A percentile compares a stretch with the other conserved stretches of the same genome.
These are phyloP conservation scores for Mimosa pudica DNA, from an alignment of 306 rosid species.

Conservation along the genomic window DNA sequence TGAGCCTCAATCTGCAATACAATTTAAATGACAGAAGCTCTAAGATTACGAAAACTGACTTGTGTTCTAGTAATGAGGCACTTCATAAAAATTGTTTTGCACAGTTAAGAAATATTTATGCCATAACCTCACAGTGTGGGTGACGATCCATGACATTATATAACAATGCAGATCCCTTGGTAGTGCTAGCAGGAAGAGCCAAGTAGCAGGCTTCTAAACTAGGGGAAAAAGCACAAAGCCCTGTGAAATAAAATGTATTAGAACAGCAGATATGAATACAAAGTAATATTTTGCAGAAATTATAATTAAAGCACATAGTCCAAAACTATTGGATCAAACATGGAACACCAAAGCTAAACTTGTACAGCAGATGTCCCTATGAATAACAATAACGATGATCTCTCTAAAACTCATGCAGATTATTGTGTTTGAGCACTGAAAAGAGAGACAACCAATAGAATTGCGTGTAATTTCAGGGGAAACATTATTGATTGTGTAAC, in stretches of 20 bases:
- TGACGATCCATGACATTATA: constrained; percentile 84
- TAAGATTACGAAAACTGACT: constrained; percentile 14
- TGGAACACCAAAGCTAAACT: background rate
- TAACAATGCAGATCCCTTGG: constrained; percentile 79
- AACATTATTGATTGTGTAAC: background rate
- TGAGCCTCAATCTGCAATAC: constrained; percentile 87
- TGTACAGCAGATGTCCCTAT: background rate
- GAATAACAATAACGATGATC: background rate
- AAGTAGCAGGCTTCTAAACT: constrained; percentile 78
- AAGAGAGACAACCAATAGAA: background rate
- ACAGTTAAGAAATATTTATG: constrained; percentile 28
- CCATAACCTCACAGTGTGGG: constrained; percentile 89
- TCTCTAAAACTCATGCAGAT: constrained; percentile 9
- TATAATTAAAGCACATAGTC: background rate
- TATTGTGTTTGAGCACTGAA: background rate
- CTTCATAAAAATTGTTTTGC: constrained; percentile 4
- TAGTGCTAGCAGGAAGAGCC: constrained; percentile 91
- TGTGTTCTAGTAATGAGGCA: constrained; percentile 16
- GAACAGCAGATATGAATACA: background rate
- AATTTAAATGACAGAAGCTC: constrained; percentile 25
- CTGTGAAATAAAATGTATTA: constrained; percentile 42
- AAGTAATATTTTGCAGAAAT: constrained; percentile 18
- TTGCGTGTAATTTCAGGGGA: background rate
- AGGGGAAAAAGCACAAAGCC: constrained; percentile 88
- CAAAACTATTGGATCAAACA: background rate